Conservation (phyloP, 805 yeast species). For the Wickerhamiella australiensis region DNA sequence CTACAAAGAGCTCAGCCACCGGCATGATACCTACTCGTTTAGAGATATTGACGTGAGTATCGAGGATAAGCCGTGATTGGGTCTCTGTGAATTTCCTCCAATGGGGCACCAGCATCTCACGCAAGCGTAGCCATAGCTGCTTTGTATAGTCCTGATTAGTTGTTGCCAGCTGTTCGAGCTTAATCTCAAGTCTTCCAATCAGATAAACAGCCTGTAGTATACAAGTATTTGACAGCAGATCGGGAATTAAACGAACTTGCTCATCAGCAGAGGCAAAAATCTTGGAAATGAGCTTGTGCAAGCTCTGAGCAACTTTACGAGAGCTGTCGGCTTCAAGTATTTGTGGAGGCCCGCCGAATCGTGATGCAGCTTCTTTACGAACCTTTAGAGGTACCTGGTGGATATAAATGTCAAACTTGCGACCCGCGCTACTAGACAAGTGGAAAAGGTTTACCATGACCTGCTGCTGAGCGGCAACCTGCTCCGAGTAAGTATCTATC, state of each 20-base stretch:
- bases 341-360: constrained; percentile 20
- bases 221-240: constrained; percentile 29
- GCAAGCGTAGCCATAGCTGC: constrained; percentile 38
- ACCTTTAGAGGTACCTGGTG: constrained; percentile 21
- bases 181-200: constrained; percentile 34
- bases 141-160: constrained; percentile 55
- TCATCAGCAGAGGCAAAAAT: constrained; percentile 35
- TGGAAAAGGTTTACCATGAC: constrained; percentile 37
- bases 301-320: constrained; percentile 37
- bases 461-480: constrained; percentile 36
- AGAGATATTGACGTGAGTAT: constrained; percentile 29
- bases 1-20: constrained; percentile 38
- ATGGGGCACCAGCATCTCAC: constrained; percentile 38
- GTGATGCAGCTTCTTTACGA: constrained; percentile 21
- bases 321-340: constrained; percentile 35
- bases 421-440: constrained; percentile 30
- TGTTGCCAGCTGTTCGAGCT: constrained; percentile 31
- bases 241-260: constrained; percentile 26
- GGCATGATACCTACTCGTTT: constrained; percentile 35
- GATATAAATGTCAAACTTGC: constrained; percentile 30
- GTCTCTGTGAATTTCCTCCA: constrained; percentile 51
- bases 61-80: constrained; percentile 39
- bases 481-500: constrained; percentile 10
- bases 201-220: constrained; percentile 35
- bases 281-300: constrained; percentile 35